Percentiles rank a stretch among this genome's conserved stretches.
Conservation (phyloP, 495 filamentous ascomycete species). For the Penicillium roqueforti region DNA sequence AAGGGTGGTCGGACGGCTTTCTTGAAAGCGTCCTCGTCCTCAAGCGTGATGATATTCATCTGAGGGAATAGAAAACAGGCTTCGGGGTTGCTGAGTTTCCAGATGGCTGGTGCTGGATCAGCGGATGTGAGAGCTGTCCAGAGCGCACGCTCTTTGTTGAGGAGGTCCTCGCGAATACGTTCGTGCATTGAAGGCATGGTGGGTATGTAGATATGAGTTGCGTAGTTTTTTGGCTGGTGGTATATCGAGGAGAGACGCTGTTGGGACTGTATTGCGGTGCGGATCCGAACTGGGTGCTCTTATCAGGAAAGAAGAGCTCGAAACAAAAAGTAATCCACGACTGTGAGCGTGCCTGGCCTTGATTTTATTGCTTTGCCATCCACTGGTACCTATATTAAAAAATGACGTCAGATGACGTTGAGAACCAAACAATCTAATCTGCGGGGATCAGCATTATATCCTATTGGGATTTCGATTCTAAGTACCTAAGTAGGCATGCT, state of each 20-base stretch:
- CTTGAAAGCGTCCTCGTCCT: constrained; percentile 25
- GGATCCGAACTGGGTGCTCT: background rate
- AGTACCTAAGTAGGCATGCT: background rate
- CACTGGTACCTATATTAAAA: constrained; percentile 16
- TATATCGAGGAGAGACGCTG: background rate
- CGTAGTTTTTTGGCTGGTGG: background rate
- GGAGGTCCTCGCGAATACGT: constrained; percentile 41
- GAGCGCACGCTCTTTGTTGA: constrained; percentile 37
- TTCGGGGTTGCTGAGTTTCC: constrained; percentile 35
- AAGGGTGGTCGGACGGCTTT: constrained; percentile 36
- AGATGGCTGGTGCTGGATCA: constrained; percentile 37
- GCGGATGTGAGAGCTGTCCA: constrained; percentile 46
- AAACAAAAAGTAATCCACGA: background rate
- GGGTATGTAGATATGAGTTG: background rate
- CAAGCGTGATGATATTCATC: constrained; percentile 32
- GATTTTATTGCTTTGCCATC: constrained; percentile 5
- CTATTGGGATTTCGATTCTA: background rate
- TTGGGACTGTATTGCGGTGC: background rate
- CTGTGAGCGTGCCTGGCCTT: background rate
- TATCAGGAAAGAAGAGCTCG: background rate
- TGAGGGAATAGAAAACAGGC: constrained; percentile 41
- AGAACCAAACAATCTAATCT: constrained; percentile 2
- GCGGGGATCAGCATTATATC: constrained; percentile 8
- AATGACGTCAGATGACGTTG: constrained; percentile 30
- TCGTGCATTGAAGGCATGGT: constrained; percentile 43